Evolutionary conservation across 192 early-diverging fungal genomes (phyloP).

Genomic region (Entomortierella chlamydospora): DNA sequence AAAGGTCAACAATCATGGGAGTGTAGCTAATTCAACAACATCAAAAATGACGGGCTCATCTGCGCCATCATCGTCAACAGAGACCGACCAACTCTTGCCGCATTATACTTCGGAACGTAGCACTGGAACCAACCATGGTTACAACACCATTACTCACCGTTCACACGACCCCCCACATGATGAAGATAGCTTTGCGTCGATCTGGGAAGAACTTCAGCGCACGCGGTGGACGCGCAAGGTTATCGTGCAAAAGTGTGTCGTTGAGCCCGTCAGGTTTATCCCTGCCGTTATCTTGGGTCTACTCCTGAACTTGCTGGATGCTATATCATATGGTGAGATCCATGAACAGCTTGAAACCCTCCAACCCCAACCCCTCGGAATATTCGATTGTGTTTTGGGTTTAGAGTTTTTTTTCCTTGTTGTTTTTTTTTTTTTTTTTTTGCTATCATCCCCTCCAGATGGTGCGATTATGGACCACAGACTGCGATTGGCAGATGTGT

Average conservation of each 20-base stretch:
- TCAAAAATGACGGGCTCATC: conserved; percentile 7
- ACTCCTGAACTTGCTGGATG: conserved; percentile 93
- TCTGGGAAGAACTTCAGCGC: conserved; percentile 33
- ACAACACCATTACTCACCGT: conserved; percentile 25
- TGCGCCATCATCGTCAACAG: conserved; percentile 18
- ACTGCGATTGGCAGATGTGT: background rate
- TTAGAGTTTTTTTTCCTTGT: background rate
- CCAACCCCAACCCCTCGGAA: background rate
- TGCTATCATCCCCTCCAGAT: background rate
- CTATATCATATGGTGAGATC: conserved; percentile 80
- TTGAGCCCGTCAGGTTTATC: conserved; percentile 73
- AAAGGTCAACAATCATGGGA: conserved; percentile 3
- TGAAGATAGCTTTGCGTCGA: conserved; percentile 13
- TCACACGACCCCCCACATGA: conserved; percentile 7
- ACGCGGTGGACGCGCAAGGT: conserved; percentile 47
- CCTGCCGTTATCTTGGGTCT: conserved; percentile 93
- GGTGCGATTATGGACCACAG: background rate
- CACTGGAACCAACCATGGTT: background rate
- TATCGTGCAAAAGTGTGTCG: conserved; percentile 35
- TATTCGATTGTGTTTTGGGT: background rate
- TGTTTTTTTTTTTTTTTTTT: background rate
- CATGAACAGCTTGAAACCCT: background rate
- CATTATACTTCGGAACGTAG: conserved; percentile 21
- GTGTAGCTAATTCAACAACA: background rate
- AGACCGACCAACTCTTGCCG: conserved; percentile 28